A percentile compares a stretch with the other conserved stretches of the same genome.
Conservation (phyloP, 1,284 basidiomycete species). For the Phylloboletellus chloephorus region DNA sequence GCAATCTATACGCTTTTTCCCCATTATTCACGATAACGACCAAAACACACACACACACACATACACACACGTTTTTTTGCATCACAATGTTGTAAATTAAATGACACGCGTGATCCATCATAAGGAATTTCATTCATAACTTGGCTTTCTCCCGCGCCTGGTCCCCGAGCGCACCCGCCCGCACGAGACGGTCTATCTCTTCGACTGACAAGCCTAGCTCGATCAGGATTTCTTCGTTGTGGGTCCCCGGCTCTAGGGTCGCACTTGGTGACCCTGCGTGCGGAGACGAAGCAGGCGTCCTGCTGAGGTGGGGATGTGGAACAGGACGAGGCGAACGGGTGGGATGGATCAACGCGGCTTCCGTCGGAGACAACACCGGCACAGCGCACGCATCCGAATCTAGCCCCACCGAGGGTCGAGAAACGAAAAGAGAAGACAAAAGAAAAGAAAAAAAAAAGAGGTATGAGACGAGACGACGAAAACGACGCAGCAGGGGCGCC, state of each 20-base stretch:
- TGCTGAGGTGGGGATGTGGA: conserved; percentile 46
- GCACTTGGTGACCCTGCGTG: conserved; percentile 1
- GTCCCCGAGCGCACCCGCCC: conserved; percentile 41
- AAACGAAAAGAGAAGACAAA: not conserved
- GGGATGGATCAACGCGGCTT: conserved; percentile 46
- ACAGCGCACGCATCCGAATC: conserved; percentile 74
- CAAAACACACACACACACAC: no score
- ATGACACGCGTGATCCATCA: conserved; percentile 1
- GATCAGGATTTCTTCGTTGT: conserved; percentile 47
- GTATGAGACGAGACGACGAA: no score
- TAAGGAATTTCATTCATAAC: conserved; percentile 15
- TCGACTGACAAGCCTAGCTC: conserved; percentile 42
- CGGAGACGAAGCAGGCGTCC: conserved; percentile 24
- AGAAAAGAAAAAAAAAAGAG: not conserved
- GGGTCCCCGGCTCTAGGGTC: conserved; percentile 43
- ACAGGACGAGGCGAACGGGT: conserved; percentile 36
- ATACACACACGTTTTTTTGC: no score
- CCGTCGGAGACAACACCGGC: conserved; percentile 64
- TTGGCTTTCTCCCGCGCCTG: conserved; percentile 21
- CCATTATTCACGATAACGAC: no score
- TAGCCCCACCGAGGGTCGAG: conserved; percentile 26
- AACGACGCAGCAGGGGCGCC: no score
- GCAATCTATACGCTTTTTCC: conserved; percentile 12
- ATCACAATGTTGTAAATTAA: conserved; percentile 14
- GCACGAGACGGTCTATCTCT: conserved; percentile 35